Base-by-base conservation (phyloP, 257 asterid species). In the Solanum pennellii region DNA sequence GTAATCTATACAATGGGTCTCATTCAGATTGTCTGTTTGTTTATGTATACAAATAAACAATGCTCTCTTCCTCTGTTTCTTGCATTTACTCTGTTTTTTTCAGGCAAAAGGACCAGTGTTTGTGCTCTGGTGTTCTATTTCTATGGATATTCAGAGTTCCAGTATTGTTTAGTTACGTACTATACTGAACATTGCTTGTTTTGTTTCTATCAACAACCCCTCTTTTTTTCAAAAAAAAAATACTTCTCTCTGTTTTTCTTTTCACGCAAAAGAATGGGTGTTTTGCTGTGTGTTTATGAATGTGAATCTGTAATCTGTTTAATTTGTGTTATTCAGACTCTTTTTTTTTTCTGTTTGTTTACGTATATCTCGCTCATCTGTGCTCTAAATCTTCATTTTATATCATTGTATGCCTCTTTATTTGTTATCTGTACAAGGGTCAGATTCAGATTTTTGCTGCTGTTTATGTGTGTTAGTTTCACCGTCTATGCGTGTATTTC, bases 161-260 rank as follows among this genome's bases (percentile, higher is more conserved):
- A 20, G 3, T 56, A 7, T 56, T 56, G 65, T 56, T 56, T 56
- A 56, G 20, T 56, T 56, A 56, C 65, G 66, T 56, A 20, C 25
- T 3, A 56, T 20, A 56, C 65, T 20, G 12, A 20, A 56, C 12
- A 56, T 56, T 56, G 12, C 25, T 56, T 56, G 65, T 56, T 56
- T 56, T 8, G 25, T 56, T 56, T 56, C n/a, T 56, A 18, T 18
- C 65, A 56, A 56, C 65, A 56, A 18, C 65, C 65, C 65, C 65
- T 56, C 65, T 18, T 6, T 52, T 16, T 52, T 1, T 0, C 0
- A 0, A 52, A 56, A 18, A 0, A 52, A 56, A 18, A 56, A 56
- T 56, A 8, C 25, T 20, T 56, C 65, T n/a, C 12, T 9, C 79
- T 33, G 23, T 72, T 72, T 72, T 66, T n/a, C n/a, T n/a, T 33